Evolutionary conservation across 1,284 basidiomycete genomes (phyloP).

Genomic region (Golubevia pallescens): DNA sequence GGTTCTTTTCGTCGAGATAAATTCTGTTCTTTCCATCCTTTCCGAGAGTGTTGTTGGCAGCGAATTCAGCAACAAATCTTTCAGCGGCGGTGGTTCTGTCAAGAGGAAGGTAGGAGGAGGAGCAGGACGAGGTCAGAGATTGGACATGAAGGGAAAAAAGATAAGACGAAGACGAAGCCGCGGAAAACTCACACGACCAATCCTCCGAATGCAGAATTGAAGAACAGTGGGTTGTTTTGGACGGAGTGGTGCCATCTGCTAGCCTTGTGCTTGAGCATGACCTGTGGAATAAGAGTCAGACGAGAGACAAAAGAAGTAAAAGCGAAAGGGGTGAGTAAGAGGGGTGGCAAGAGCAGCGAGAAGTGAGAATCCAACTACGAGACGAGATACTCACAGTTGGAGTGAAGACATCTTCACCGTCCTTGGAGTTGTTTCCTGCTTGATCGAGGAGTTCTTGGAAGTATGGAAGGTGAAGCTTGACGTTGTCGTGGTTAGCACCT

Average conservation of each 20-base stretch:
- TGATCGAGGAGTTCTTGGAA: conserved; percentile 38
- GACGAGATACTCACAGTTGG: not conserved
- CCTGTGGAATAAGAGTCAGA: too few species aligned
- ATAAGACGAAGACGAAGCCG: too few species aligned
- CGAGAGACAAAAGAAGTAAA: not conserved
- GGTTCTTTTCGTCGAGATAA: conserved; percentile 43
- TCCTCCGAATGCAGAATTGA: not conserved
- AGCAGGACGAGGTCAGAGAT: too few species aligned
- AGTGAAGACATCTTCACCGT: conserved; percentile 33
- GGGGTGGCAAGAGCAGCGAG: too few species aligned
- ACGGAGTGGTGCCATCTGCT: conserved; percentile 33
- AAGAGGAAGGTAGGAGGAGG: too few species aligned
- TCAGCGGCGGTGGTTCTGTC: conserved; percentile 42
- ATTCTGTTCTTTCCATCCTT: conserved; percentile 34
- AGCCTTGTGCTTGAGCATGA: conserved; percentile 32
- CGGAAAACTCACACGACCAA: too few species aligned
- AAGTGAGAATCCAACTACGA: too few species aligned
- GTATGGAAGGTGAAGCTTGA: conserved; percentile 25
- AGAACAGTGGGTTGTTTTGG: conserved; percentile 28
- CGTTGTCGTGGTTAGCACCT: conserved; percentile 27
- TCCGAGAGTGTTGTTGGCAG: conserved; percentile 39
- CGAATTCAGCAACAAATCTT: conserved; percentile 38
- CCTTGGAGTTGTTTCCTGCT: conserved; percentile 24
- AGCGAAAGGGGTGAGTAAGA: too few species aligned
- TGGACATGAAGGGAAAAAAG: too few species aligned